Base-by-base conservation (phyloP, 148 eudicot genomes). In the Nyssa sinensis region DNA sequence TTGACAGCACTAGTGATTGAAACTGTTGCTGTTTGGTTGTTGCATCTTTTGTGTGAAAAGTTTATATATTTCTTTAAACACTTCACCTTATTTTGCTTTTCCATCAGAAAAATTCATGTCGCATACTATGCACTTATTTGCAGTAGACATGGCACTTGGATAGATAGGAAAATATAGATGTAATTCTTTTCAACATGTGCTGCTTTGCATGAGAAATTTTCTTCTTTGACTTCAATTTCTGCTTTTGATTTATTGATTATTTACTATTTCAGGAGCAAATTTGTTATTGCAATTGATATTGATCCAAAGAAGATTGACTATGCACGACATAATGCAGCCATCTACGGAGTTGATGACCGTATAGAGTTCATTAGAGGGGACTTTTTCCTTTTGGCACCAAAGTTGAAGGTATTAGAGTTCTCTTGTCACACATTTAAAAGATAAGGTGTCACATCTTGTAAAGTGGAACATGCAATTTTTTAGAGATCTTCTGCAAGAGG, bases 281-380 rank as follows among this genome's bases (percentile, higher is more conserved):
- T 89, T 78, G 93, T 95, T 61, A 81, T 89, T 71, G 99, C 97
- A 27, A 79, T 95, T 44, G 99, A 95, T 77, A 88, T 95, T 75
- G 97, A 95, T 80, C 88, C 96, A 44, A 89, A 74, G 67, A 95
- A 89, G 84, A 93, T 92, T 53, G 94, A 89, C 37, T 91, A 85
- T 77, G 96, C 99, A 19, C 78, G 72, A 60, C 88, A 92, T 79
- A 95, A 95, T 84, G 99, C 99, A 31, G 67, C 81, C 66, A 84
- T 95, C 69, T 92, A 95, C 55, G 97, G 97, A 49, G 99, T 95
- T 32, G 69, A 78, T 53, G 94, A 88, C 73, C 77, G 59, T 55
- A 90, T 95, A 25, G 96, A 95, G 34, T 95, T 95, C 74, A 66
- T 95, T 1, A 74, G 28, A 34, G 99, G 97, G 41, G 99, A 95